Conservation (phyloP, 768 basidiomycete species). For the Pleurotus citrinopileatus region DNA sequence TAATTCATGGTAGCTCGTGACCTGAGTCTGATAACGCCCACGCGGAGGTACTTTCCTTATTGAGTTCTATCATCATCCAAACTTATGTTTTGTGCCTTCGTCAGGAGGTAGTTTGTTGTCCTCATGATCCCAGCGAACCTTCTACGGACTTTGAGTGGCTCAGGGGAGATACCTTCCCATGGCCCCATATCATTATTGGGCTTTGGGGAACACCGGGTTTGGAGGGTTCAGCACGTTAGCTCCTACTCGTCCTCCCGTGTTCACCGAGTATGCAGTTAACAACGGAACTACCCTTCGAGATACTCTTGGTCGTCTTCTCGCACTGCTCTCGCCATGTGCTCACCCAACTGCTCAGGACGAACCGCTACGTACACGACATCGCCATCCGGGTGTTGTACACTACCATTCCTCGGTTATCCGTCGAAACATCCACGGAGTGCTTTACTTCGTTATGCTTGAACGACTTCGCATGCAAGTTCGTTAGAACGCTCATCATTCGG, state of each 20-base stretch:
- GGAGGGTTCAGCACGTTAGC: neutral
- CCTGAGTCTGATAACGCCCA: neutral
- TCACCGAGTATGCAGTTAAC: neutral
- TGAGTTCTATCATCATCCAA: neutral
- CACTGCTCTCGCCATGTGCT: neutral
- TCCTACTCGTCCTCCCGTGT: neutral
- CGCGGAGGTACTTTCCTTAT: neutral
- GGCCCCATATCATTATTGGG: neutral
- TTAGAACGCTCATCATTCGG: neutral
- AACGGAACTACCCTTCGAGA: neutral
- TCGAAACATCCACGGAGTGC: neutral
- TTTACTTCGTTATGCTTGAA: slow-evolving; percentile 6
- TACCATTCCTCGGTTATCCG: slow-evolving; percentile 1
- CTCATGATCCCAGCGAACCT: neutral
- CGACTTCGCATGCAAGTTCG: slow-evolving; percentile 3
- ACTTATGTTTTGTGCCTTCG: too few species aligned
- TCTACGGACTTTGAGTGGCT: neutral
- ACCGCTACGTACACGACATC: neutral
- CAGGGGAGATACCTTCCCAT: neutral
- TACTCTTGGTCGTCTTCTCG: neutral
- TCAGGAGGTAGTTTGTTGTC: too few species aligned
- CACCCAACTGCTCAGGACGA: neutral
- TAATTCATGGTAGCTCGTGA: neutral
- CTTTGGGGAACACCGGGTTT: neutral
- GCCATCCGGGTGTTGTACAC: slow-evolving; percentile 5